Percentiles rank a stretch among this genome's conserved stretches.
Evolutionary conservation across 768 basidiomycete species (phyloP).

Genomic region (Grammothele lineata): DNA sequence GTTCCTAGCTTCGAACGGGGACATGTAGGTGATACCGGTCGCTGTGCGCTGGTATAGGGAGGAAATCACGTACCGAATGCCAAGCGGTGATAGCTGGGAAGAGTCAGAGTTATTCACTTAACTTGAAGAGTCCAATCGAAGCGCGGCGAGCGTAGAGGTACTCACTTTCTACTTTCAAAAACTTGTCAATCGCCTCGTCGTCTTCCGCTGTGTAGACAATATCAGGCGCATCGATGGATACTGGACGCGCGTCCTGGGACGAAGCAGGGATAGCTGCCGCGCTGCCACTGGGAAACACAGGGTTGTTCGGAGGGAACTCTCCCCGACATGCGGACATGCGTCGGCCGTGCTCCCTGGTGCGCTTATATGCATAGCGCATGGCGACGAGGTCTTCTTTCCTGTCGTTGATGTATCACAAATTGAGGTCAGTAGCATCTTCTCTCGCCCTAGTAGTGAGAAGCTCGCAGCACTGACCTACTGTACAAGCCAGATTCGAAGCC

Average conservation of each 20-base stretch:
- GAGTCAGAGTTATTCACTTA: no score
- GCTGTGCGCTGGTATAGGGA: no score
- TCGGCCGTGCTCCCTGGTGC: slow-evolving; percentile 47
- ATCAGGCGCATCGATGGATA: slow-evolving; percentile 25
- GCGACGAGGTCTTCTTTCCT: slow-evolving; percentile 34
- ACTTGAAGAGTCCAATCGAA: no score
- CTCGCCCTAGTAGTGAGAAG: no score
- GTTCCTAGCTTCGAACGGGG: no score
- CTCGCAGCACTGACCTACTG: slow-evolving; percentile 33
- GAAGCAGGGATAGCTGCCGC: slow-evolving; percentile 22
- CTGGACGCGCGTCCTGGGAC: slow-evolving; percentile 14
- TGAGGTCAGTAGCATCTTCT: no score
- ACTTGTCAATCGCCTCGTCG: slow-evolving; percentile 30
- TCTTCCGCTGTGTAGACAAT: slow-evolving; percentile 32
- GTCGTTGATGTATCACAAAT: no score
- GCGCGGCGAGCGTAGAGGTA: no score
- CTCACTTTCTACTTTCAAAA: no score
- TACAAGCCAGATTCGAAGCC: slow-evolving; percentile 45
- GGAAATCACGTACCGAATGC: slow-evolving; percentile 29
- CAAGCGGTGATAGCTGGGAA: slow-evolving; percentile 25
- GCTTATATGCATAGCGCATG: slow-evolving; percentile 53
- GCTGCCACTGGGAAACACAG: slow-evolving; percentile 29
- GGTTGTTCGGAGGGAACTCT: slow-evolving; percentile 25
- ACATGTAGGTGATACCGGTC: no score
- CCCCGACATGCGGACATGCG: slow-evolving; percentile 45